These are phyloP conservation scores for Phytopythium kandeliae DNA, from an alignment of 352 stramenopile species.

Conservation along the genomic window DNA sequence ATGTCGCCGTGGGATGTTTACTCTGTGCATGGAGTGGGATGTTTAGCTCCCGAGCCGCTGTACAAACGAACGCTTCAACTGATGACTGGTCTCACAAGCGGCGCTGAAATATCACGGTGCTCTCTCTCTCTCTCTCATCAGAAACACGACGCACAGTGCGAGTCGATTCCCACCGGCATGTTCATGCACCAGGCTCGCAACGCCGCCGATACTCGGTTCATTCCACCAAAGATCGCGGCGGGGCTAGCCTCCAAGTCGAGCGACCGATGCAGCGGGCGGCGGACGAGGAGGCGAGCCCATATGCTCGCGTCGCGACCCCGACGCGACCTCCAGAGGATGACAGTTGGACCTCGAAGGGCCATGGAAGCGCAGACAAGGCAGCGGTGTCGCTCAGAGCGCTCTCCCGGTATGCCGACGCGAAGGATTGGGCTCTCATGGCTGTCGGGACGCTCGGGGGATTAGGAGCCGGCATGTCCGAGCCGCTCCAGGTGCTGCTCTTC, in stretches of 20 bases:
- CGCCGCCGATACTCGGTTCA: too few species aligned
- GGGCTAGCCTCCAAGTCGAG: background rate
- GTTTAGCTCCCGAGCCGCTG: too few species aligned
- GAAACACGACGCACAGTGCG: too few species aligned
- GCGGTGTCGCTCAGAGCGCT: conserved; percentile 14
- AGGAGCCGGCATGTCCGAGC: conserved; percentile 11
- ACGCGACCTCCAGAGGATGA: background rate
- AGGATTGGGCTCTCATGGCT: conserved; percentile 19
- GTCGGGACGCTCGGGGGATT: conserved; percentile 11
- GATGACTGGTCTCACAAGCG: too few species aligned
- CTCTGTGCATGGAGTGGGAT: too few species aligned
- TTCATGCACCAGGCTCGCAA: too few species aligned
- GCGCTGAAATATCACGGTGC: too few species aligned
- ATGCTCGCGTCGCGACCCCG: background rate
- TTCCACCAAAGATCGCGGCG: background rate
- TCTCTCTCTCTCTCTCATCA: too few species aligned
- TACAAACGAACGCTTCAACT: too few species aligned
- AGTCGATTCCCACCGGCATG: too few species aligned
- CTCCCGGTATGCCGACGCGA: conserved; percentile 19
- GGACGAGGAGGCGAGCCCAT: background rate
- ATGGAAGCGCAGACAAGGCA: background rate
- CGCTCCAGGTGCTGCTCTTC: conserved; percentile 28
- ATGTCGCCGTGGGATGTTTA: too few species aligned
- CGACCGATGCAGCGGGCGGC: background rate
- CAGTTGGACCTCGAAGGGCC: background rate